Base-by-base conservation (phyloP, 306 rosid genomes). In the Lablab purpureus region DNA sequence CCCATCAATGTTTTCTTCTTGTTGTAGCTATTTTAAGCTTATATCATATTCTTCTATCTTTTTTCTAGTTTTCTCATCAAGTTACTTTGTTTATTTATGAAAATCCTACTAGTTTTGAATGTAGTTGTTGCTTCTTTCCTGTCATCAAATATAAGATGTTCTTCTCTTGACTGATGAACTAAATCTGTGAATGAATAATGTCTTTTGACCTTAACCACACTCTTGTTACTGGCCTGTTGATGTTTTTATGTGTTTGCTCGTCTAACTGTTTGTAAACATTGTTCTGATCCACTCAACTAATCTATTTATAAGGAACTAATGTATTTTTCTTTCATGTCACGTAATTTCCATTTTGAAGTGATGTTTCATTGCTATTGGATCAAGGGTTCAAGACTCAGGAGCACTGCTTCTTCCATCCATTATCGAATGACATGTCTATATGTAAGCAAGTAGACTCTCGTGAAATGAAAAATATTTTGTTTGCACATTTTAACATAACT, bases 341-440 rank as follows among this genome's bases (percentile, higher is more conserved):
- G 37, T 56, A 45, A 71, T 78, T 84, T 47, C 81, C 73, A 69
- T 59, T 68, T 64, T 87, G 87, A 78, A 96, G 99, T 80, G 89
- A 91, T 85, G 98, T 96, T 75, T 88, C 98, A 10, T 81, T 96
- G 82, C 82, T 96, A 85, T 85, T 93, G 88, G 99, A 96, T 86
- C 93, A 89, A 83, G 90, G 89, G 28, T 96, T 93, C 82, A 93
- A 88, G 88, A 76, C 89, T 40, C 92, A 89, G 79, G 81, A 84
- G 68, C 80, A 49, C 55, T 93, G 98, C 83, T 90, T 91, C 89
- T 96, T 96, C 87, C 99, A 96, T 75, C 99, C 99, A 45, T 50
- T 96, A 69, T 90, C 98, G 12, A 93, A 96, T 86, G 99, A 96
- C 78, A 77, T 85, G 84, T 87, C 99, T 63, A 89, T 96, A 78